Evolutionary conservation across 1,284 basidiomycete genomes (phyloP).

Genomic region (Austroboletus niveus): DNA sequence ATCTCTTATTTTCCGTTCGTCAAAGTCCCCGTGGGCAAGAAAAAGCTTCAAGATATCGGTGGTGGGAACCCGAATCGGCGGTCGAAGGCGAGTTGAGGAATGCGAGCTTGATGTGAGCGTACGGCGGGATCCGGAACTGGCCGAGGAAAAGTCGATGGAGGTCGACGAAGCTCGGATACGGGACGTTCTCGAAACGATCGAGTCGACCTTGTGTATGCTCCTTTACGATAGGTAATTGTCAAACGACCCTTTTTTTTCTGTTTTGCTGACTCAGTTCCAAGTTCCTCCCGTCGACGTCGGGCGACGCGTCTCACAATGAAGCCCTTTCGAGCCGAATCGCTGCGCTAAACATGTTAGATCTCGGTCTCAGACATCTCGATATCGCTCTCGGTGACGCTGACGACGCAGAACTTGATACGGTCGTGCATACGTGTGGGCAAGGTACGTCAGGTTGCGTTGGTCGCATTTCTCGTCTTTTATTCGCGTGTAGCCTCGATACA

Average conservation of each 20-base stretch:
- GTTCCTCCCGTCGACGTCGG: slow-evolving; percentile 67
- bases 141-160: slow-evolving; percentile 6
- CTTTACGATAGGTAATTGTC: slow-evolving; percentile 57
- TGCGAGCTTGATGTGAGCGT: slow-evolving; percentile 11
- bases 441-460: slow-evolving; percentile 46
- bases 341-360: background rate
- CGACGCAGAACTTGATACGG: slow-evolving; percentile 52
- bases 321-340: slow-evolving; percentile 85
- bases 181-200: slow-evolving; percentile 69
- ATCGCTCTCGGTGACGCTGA: slow-evolving; percentile 56
- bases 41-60: slow-evolving; percentile 28
- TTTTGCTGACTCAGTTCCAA: slow-evolving; percentile 26
- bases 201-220: slow-evolving; percentile 63
- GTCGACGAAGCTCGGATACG: slow-evolving; percentile 42
- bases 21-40: slow-evolving; percentile 32
- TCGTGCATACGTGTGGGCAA: slow-evolving; percentile 74
- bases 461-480: background rate
- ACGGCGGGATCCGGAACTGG: slow-evolving; percentile 13
- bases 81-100: slow-evolving; percentile 53
- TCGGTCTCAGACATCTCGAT: slow-evolving; percentile 80
- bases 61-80: slow-evolving; percentile 27
- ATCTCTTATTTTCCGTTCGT: slow-evolving; percentile 50
- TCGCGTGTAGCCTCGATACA: slow-evolving; percentile 59
- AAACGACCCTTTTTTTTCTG: no score
- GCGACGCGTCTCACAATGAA: slow-evolving; percentile 85